phyloP scores from a whole-genome alignment of 1,139 yeast genomes.

The Barnettozyma hawaiiensis region DNA sequence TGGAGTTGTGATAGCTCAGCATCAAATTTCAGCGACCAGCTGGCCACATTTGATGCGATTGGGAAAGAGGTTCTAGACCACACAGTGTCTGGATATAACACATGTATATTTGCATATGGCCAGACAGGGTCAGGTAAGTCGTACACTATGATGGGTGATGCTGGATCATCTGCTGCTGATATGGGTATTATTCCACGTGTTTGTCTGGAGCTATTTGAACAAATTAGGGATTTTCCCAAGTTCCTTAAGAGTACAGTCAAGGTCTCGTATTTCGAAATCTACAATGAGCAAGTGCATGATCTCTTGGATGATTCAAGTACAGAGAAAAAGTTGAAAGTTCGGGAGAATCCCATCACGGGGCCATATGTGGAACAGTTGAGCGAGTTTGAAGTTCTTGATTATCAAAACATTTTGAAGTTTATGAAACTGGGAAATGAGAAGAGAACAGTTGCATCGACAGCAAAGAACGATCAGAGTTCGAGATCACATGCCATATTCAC shows the following conservation, averaged over 20 bases:
- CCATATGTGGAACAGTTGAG: constrained; percentile 65
- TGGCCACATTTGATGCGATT: constrained; percentile 42
- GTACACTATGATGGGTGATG: constrained; percentile 65
- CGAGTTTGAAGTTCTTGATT: constrained; percentile 41
- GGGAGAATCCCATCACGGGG: constrained; percentile 57
- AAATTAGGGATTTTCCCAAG: constrained; percentile 36
- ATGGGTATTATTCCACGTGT: constrained; percentile 63
- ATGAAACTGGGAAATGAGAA: constrained; percentile 43
- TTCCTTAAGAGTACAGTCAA: constrained; percentile 48
- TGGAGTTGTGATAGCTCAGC: constrained; percentile 46
- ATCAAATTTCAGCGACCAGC: constrained; percentile 41
- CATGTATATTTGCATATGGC: constrained; percentile 73
- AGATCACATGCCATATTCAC: constrained; percentile 78
- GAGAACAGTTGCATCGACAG: constrained; percentile 64
- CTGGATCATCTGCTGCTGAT: constrained; percentile 31
- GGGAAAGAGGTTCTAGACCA: constrained; percentile 60
- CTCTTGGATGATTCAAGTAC: constrained; percentile 31
- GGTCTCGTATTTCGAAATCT: constrained; percentile 63
- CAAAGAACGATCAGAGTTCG: constrained; percentile 63
- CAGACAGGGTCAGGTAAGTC: constrained; percentile 77
- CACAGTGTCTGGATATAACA: constrained; percentile 63
- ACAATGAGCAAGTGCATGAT: constrained; percentile 67
- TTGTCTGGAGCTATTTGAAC: constrained; percentile 47
- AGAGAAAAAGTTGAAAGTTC: constrained; percentile 40
- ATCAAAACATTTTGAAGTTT: constrained; percentile 39